These are phyloP conservation scores for Penicillium expansum DNA, from an alignment of 2,329 filamentous ascomycete genomes.

Conservation along the genomic window DNA sequence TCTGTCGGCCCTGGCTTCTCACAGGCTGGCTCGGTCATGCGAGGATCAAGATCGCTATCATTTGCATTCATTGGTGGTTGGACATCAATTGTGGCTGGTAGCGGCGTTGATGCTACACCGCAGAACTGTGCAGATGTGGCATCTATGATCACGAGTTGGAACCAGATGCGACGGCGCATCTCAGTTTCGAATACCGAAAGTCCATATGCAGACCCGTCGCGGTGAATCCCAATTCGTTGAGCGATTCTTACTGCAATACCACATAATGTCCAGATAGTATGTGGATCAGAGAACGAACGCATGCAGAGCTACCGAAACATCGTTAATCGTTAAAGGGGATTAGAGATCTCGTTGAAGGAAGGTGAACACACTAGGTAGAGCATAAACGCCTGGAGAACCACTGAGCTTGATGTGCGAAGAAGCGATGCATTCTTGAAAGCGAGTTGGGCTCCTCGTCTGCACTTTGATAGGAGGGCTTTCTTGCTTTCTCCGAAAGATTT, in stretches of 20 bases:
- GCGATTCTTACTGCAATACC: constrained; percentile 49
- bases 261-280: constrained; percentile 53
- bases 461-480: constrained; percentile 15
- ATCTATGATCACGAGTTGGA: constrained; percentile 30
- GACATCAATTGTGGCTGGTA: constrained; percentile 16
- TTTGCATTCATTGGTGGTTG: constrained; percentile 44
- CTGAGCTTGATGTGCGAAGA: constrained; percentile 45
- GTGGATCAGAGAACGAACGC: constrained; percentile 43
- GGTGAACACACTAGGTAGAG: constrained; percentile 42
- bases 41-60: constrained; percentile 42
- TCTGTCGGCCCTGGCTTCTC: constrained; percentile 47
- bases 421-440: constrained; percentile 27
- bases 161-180: constrained; percentile 33
- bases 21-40: constrained; percentile 44
- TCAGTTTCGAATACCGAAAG: constrained; percentile 49
- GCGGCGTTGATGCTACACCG: constrained; percentile 17
- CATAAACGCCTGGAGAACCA: constrained; percentile 48
- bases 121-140: constrained; percentile 22
- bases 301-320: constrained; percentile 27
- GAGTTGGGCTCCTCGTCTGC: constrained; percentile 17
- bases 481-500: constrained; percentile 23
- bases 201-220: constrained; percentile 47
- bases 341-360: background rate
- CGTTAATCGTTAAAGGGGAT: constrained; percentile 6
- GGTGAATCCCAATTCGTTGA: constrained; percentile 50